Evolutionary conservation across 768 basidiomycete genomes (phyloP), one percentile per base, ranked within the genome.

Genomic region (Boletus reticulatus): DNA sequence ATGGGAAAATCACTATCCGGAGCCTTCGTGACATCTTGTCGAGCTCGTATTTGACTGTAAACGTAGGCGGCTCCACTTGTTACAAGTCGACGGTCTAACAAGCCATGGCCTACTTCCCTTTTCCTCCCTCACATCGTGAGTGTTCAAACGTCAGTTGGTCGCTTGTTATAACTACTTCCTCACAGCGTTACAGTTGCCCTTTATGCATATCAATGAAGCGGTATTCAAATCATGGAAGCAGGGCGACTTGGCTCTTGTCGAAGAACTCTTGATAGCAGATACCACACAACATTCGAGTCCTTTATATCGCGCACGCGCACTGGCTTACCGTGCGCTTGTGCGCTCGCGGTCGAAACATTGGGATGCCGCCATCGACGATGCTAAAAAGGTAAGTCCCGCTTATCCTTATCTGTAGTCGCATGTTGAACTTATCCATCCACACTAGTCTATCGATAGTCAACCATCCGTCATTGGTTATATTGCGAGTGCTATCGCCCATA

Each of bases 391-490:
- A 22, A 34, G 0, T 4, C 20, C 6, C 3, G 0, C 0, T 7
- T 16, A 11, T 29, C 11, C n/a, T n/a, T n/a, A n/a, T n/a, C n/a
- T 22, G 1, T 17, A 1, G 8, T 27, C 29, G 1, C 6, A 16
- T 20, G 1, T 14, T 3, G 8, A n/a, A 3, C 29, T 58, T 29
- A 59, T 34, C 22, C 1, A 8, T 34, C n/a, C 4, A 10, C 13
- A 4, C 1, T 11, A 44, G 61, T 62, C 61, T 11, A 19, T 55
- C 16, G 10, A 59, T 4, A 9, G 41, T 16, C 50, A 50, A 8
- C 39, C 11, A 11, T 59, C 61, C 0, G 45, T 51, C 2, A 44
- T 62, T 4, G 61, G 52, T 32, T 36, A 62, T 44, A 38, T 62
- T 19, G 61, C 61, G 5, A 20, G 22, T 1, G 51, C 53, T 7